Percentiles rank a stretch among this genome's conserved stretches.
phyloP scores from a whole-genome alignment of 306 rosid species.

The Hylodesmum podocarpum region DNA sequence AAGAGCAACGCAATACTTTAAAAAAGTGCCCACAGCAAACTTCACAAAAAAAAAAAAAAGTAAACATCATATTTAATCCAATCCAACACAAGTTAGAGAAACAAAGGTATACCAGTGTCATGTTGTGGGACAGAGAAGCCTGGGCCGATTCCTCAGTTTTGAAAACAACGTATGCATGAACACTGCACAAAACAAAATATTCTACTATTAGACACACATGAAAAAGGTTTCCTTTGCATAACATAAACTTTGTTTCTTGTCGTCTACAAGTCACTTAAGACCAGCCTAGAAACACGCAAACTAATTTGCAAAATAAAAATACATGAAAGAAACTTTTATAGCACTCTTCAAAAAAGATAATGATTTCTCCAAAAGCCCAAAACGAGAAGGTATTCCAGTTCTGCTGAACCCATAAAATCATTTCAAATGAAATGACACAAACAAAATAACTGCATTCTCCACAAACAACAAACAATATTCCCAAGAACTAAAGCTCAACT shows the following conservation, averaged over 20 bases:
- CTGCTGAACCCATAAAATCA: background rate
- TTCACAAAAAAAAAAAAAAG: background rate
- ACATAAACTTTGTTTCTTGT: background rate
- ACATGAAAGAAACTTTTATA: background rate
- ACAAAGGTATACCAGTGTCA: constrained; percentile 71
- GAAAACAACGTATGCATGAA: constrained; percentile 83
- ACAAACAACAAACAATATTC: background rate
- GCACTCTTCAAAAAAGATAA: background rate
- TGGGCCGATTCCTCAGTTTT: constrained; percentile 69
- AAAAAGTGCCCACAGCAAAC: background rate
- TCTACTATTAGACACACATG: constrained; percentile 16
- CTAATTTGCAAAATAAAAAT: constrained; percentile 1
- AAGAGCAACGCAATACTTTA: background rate
- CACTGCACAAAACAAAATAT: constrained; percentile 54
- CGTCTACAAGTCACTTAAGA: background rate
- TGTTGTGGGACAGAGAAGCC: constrained; percentile 82
- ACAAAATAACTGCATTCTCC: constrained; percentile 16
- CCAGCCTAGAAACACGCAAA: background rate
- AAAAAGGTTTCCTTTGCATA: constrained; percentile 8
- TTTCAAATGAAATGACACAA: background rate
- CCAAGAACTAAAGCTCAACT: background rate
- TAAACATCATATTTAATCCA: background rate
- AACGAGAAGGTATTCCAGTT: background rate
- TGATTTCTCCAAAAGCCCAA: background rate
- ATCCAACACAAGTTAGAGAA: background rate